These are phyloP conservation scores for Zygotorulaspora florentina DNA, from an alignment of 805 yeast species.

Conservation along the genomic window DNA sequence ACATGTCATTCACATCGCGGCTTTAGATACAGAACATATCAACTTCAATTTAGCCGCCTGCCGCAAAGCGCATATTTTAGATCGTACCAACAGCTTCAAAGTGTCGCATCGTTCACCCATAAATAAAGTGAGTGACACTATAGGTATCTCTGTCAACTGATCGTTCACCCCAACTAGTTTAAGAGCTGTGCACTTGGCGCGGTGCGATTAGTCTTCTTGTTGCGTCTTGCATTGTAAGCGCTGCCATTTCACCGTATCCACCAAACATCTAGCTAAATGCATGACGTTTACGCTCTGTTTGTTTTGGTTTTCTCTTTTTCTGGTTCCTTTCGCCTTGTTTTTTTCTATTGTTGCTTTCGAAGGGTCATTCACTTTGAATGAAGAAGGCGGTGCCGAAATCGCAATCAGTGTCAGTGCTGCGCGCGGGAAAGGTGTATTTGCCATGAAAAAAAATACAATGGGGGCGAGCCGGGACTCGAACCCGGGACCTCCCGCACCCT, in stretches of 20 bases:
- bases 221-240: too few relatives aligned
- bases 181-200: too few relatives aligned
- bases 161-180: too few relatives aligned
- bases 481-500: slow-evolving; percentile 40
- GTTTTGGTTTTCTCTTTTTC: not conserved
- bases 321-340: not conserved
- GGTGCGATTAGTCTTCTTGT: too few relatives aligned
- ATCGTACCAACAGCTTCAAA: too few relatives aligned
- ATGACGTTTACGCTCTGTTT: too few relatives aligned
- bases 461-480: slow-evolving; percentile 39
- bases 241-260: too few relatives aligned
- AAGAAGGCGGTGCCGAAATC: slow-evolving; percentile 2
- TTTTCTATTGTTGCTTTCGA: not conserved
- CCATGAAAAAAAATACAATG: slow-evolving; percentile 2
- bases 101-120: too few relatives aligned
- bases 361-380: not conserved
- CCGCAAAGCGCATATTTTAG: too few relatives aligned
- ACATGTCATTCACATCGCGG: not conserved
- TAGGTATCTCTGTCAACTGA: too few relatives aligned
- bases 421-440: not conserved
- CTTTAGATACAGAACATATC: not conserved
- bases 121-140: too few relatives aligned
- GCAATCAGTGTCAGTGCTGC: not conserved
- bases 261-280: too few relatives aligned
- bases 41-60: not conserved